phyloP scores from a whole-genome alignment of 2,329 filamentous ascomycete species.

The Arthrobotrys sphaeroides region DNA sequence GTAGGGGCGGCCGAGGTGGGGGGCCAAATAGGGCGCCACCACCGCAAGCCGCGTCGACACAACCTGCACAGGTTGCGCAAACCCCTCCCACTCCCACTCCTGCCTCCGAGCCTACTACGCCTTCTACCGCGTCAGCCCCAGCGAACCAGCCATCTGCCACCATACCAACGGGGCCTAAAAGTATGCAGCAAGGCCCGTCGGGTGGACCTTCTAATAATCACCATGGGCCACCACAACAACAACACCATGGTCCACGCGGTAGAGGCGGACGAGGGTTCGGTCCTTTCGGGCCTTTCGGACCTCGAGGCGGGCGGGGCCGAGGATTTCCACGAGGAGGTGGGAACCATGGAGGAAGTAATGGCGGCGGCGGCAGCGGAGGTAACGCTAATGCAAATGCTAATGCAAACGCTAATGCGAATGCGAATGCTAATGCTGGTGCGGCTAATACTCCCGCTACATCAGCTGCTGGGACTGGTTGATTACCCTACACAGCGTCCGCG shows the following conservation, averaged over 20 bases:
- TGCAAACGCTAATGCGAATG: constrained; percentile 52
- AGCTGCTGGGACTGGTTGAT: constrained; percentile 11
- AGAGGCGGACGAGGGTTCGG: constrained; percentile 42
- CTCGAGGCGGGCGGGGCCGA: constrained; percentile 53
- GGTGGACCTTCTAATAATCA: constrained; percentile 52
- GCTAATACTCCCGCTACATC: neutral
- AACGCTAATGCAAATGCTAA: constrained; percentile 54
- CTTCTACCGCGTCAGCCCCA: constrained; percentile 9
- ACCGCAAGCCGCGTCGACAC: neutral
- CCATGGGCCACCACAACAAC: neutral
- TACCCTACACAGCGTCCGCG: neutral
- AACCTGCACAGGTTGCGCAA: no score
- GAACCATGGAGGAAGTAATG: constrained; percentile 56
- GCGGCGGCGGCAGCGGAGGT: constrained; percentile 49
- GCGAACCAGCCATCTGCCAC: constrained; percentile 2
- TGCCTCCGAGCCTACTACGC: neutral
- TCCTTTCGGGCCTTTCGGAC: constrained; percentile 34
- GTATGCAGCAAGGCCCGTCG: constrained; percentile 44
- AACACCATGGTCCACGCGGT: constrained; percentile 41
- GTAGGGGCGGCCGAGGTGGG: constrained; percentile 23
- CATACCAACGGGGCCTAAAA: constrained; percentile 50
- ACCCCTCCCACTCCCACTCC: neutral
- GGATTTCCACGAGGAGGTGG: constrained; percentile 52
- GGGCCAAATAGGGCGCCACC: neutral
- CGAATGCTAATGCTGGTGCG: constrained; percentile 24